These are phyloP conservation scores for Chlorophyllum brunneum DNA, from an alignment of 768 basidiomycete species.

Conservation along the genomic window DNA sequence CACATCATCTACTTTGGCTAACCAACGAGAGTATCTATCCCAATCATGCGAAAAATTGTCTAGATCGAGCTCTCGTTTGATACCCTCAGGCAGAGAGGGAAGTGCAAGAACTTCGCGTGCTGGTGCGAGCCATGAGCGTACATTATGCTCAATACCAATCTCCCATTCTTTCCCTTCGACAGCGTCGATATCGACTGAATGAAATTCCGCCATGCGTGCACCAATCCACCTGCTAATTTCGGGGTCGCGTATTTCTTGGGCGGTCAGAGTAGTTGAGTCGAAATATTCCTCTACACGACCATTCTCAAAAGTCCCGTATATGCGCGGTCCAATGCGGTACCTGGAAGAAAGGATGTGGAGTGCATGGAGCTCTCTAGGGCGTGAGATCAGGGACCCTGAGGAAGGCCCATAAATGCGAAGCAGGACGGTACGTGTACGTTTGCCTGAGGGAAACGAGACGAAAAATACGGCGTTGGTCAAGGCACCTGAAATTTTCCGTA, in stretches of 20 bases:
- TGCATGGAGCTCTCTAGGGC: conserved; percentile 79
- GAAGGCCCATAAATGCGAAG: conserved; percentile 92
- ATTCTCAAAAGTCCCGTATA: conserved; percentile 94
- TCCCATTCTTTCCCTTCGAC: conserved; percentile 57
- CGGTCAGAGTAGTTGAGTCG: conserved; percentile 75
- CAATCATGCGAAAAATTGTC: conserved; percentile 61
- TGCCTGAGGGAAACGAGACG: conserved; percentile 65
- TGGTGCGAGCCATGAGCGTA: conserved; percentile 63
- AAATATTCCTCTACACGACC: conserved; percentile 97
- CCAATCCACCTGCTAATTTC: conserved; percentile 82
- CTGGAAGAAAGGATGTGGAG: conserved; percentile 86
- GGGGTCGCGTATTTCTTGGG: conserved; percentile 74
- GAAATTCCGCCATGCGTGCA: conserved; percentile 94
- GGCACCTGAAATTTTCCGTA: conserved; percentile 85
- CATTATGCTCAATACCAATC: conserved; percentile 61
- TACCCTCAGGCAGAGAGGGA: conserved; percentile 40
- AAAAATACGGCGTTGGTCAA: conserved; percentile 97
- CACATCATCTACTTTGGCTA: conserved; percentile 54
- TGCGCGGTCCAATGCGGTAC: conserved; percentile 85
- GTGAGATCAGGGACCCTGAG: conserved; percentile 83
- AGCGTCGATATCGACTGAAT: conserved; percentile 79
- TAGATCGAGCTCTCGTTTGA: conserved; percentile 57
- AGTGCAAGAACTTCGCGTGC: conserved; percentile 76
- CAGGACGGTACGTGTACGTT: conserved; percentile 60
- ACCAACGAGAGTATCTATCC: conserved; percentile 67